Evolutionary conservation across 2,329 filamentous ascomycete genomes (phyloP).

Genomic region (Chaetomium globosum): DNA sequence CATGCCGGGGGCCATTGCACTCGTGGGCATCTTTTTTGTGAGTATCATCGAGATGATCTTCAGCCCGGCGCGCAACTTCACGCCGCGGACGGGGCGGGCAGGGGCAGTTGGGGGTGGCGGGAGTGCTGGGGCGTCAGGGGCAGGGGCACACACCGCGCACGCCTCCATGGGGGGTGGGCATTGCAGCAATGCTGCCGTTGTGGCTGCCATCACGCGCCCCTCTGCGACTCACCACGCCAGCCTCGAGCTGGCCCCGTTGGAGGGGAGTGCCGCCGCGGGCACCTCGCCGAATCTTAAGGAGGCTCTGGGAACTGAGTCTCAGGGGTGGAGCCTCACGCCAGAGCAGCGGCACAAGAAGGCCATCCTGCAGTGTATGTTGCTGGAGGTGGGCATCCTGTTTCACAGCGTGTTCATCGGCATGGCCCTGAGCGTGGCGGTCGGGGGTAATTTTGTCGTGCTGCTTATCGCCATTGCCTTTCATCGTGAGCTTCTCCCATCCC

Average conservation of each 20-base stretch:
- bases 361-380: constrained; percentile 75
- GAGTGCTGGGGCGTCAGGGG: not conserved
- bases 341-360: constrained; percentile 65
- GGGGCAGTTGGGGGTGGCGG: not conserved
- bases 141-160: not conserved
- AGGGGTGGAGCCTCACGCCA: constrained; percentile 42
- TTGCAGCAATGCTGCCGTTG: constrained; percentile 28
- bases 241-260: constrained; percentile 20
- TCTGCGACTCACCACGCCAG: constrained; percentile 4
- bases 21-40: constrained; percentile 77
- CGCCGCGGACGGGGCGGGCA: constrained; percentile 15
- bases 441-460: constrained; percentile 78
- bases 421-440: constrained; percentile 78
- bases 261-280: not conserved
- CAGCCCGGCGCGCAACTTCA: constrained; percentile 43
- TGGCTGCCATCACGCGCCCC: constrained; percentile 27
- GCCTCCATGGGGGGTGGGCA: constrained; percentile 23
- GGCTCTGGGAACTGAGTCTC: constrained; percentile 24
- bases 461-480: constrained; percentile 81
- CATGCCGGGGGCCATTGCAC: constrained; percentile 78
- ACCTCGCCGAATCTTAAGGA: constrained; percentile 18
- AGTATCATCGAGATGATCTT: constrained; percentile 68
- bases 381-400: constrained; percentile 83
- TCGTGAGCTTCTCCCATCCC: constrained; percentile 45
- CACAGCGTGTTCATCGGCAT: constrained; percentile 87